Base-by-base conservation (phyloP, 306 rosid species). In the Begonia peltatifolia region DNA sequence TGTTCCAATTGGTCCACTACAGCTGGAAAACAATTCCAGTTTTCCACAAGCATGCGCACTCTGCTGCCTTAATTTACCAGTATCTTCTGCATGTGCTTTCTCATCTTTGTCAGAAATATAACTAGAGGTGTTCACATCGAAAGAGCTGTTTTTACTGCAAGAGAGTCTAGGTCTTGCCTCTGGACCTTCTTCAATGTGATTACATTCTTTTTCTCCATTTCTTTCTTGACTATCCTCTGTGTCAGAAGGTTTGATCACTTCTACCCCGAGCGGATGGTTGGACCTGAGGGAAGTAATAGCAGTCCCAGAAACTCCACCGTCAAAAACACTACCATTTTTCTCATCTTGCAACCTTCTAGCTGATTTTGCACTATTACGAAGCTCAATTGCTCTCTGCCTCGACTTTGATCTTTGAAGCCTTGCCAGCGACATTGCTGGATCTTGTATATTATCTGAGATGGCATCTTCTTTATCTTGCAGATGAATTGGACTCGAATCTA, bases 341-440 rank as follows among this genome's bases (percentile, higher is more conserved):
- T 64, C 79, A 36, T 61, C 65, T 50, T 58, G 56, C 43, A 71
- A 54, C 50, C 23, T 62, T 64, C 58, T 80, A 5, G 43, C 43
- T 12, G 63, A 70, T 63, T 79, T 77, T 43, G 72, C 79, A 68
- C 94, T 77, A 54, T 67, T 74, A 42, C 94, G 96, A 52, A 65
- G 60, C 77, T 78, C 75, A 54, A 87, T 52, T 64, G 94, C 99
- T 63, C 41, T 83, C 77, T 92, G 93, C 71, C 99, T 79, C 1
- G 96, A 68, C 79, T 70, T 92, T 11, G 99, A 92, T 63, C 96
- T 77, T 46, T 75, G 93, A 68, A 92, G 47, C 79, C 79, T 82
- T 52, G 83, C 88, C 68, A 79, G 54, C 56, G 99, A 92, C 58
- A 70, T 18, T 60, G 78, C 67, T 44, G 78, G 84, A 44, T 86